Base-by-base conservation (phyloP, 139 green algal species). In the Gonium pectorale region DNA sequence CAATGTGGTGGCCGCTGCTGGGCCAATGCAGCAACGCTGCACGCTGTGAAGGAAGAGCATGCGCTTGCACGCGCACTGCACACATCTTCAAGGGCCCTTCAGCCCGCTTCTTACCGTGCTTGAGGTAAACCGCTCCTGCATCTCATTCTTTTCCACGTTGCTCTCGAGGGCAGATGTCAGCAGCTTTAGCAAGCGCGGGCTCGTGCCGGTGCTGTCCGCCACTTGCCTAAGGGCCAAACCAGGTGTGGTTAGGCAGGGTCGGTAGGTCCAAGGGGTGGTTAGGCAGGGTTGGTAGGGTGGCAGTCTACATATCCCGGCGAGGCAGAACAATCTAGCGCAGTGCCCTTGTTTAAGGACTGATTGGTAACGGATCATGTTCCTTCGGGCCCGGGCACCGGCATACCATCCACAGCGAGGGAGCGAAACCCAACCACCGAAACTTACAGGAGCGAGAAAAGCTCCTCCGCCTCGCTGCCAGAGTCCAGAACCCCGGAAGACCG, bases 61-160 rank as follows among this genome's bases (percentile, higher is more conserved):
- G n/a, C 52, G 9, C 13, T 22, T 19, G 9, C 52, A 22, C 7
- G 15, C 2, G 15, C 26, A 7, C 54, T 63, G n/a, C 60, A n/a
- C n/a, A n/a, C n/a, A n/a, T n/a, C n/a, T n/a, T n/a, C n/a, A n/a
- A n/a, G n/a, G n/a, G n/a, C n/a, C n/a, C n/a, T n/a, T n/a, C n/a
- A n/a, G n/a, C n/a, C n/a, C n/a, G n/a, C n/a, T 0, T 5, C 75
- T 24, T 33, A 82, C 75, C 75, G 75, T 82, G 44, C 44, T 66
- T 5, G 63, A 75, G 1, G 63, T 84, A 8, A 74, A 38, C 63
- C 63, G 44, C 46, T 74, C 78, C 40, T 84, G 78, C 62, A 84
- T 22, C 31, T 84, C 78, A 38, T 84, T 74, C 46, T 84, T 64
- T 43, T 74, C 78, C 5, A 84, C 43, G 40, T 84, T 84, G 24